Conservation (phyloP, 2,329 filamentous ascomycete genomes). For the Penicillium glabrum region DNA sequence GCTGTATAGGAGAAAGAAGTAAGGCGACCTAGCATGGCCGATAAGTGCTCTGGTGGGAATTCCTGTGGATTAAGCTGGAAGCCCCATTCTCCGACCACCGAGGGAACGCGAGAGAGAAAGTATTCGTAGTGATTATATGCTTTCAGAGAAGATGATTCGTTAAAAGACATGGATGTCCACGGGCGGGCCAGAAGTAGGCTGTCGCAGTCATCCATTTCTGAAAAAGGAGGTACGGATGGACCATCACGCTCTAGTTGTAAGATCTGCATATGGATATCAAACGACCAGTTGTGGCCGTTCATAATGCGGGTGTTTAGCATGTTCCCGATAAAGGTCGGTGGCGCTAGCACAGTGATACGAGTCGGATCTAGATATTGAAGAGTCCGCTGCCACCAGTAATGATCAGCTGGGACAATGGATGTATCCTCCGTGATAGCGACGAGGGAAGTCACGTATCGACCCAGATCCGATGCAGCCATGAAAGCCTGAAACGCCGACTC, state of each 20-base stretch:
- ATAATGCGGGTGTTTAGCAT: constrained; percentile 60
- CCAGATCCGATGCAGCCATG: constrained; percentile 30
- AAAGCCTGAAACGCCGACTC: constrained; percentile 41
- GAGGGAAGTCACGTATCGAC: constrained; percentile 47
- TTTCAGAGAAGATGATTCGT: constrained; percentile 72
- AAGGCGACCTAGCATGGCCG: constrained; percentile 45
- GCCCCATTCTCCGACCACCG: constrained; percentile 54
- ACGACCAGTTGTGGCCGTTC: constrained; percentile 62
- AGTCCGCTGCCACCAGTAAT: constrained; percentile 56
- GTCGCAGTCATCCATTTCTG: constrained; percentile 22
- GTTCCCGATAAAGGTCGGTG: constrained; percentile 62
- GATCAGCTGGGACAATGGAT: constrained; percentile 38
- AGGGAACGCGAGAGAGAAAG: constrained; percentile 64
- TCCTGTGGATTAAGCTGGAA: constrained; percentile 12
- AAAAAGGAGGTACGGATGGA: constrained; percentile 25
- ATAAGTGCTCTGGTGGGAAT: constrained; percentile 26
- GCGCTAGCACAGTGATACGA: constrained; percentile 59
- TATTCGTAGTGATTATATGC: constrained; percentile 72
- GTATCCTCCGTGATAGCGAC: constrained; percentile 46
- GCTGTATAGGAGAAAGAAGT: constrained; percentile 58
- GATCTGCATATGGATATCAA: constrained; percentile 63
- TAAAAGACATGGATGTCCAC: constrained; percentile 67
- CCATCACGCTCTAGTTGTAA: constrained; percentile 46
- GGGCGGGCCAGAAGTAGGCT: constrained; percentile 59
- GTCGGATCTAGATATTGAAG: constrained; percentile 56